phyloP scores from a whole-genome alignment of 352 stramenopile species.

The Globisporangium mamillatum region DNA sequence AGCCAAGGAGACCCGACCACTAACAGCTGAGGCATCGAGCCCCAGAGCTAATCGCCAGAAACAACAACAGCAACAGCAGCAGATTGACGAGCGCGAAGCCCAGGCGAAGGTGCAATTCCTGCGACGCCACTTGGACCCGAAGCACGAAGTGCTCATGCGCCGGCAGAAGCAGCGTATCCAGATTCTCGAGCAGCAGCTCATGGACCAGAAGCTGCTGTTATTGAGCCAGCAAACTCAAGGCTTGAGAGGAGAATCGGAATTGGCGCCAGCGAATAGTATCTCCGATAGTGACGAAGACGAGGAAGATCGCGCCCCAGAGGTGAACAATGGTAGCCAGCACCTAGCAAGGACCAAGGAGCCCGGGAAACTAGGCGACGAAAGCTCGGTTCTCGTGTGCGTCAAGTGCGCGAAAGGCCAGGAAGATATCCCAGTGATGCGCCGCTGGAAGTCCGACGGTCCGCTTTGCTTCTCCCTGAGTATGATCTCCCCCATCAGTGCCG shows the following conservation, averaged over 20 bases:
- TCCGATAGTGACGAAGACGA: slow-evolving; percentile 10
- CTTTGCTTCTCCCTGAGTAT: slow-evolving; percentile 8
- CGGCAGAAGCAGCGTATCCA: slow-evolving; percentile 54
- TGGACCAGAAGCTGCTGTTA: slow-evolving; percentile 51
- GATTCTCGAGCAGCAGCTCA: slow-evolving; percentile 62
- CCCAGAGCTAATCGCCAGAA: not conserved
- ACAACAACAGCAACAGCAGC: not conserved
- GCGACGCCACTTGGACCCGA: slow-evolving; percentile 11
- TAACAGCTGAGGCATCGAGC: not conserved
- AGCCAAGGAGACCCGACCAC: not conserved
- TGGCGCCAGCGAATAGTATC: not conserved
- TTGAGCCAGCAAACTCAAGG: slow-evolving; percentile 23
- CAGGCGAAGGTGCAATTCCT: slow-evolving; percentile 10
- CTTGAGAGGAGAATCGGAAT: not conserved
- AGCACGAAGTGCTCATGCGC: slow-evolving; percentile 24
- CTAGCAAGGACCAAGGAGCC: not conserved
- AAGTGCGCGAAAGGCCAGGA: slow-evolving; percentile 19
- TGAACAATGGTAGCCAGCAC: not conserved
- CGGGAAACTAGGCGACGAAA: not conserved
- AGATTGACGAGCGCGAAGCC: not conserved
- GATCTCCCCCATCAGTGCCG: not conserved
- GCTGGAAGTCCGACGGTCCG: slow-evolving; percentile 2
- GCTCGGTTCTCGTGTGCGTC: slow-evolving; percentile 14
- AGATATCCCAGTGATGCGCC: slow-evolving; percentile 1
- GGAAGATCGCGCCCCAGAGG: not conserved